These are phyloP conservation scores for Ganoderma lingzhi DNA, from an alignment of 1,284 basidiomycete species.

Conservation along the genomic window DNA sequence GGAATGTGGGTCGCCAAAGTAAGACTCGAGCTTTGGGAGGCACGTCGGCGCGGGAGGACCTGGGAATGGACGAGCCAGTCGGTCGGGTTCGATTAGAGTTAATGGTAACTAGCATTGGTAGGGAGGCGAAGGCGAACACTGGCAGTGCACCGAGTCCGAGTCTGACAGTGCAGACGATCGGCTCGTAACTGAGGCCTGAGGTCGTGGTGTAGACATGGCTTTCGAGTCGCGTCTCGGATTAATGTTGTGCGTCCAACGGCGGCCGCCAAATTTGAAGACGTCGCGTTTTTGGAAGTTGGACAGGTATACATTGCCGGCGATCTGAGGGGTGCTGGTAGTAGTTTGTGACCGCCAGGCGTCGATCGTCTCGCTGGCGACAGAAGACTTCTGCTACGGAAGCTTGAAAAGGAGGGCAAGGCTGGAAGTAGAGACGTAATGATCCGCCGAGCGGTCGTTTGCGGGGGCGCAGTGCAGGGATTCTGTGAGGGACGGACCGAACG, in stretches of 20 bases:
- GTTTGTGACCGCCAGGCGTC: not conserved
- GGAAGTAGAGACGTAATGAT: not conserved
- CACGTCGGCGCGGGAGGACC: not conserved
- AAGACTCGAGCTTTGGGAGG: not conserved
- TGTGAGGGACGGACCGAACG: not conserved
- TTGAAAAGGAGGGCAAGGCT: not conserved
- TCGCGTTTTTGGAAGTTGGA: not conserved
- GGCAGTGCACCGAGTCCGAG: not conserved
- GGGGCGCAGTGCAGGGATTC: not conserved
- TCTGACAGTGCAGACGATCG: too few relatives aligned
- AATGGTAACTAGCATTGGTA: too few relatives aligned
- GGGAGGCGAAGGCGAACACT: not conserved
- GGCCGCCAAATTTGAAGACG: not conserved
- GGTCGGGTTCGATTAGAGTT: not conserved
- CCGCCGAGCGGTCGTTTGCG: not conserved
- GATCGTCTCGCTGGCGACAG: slow-evolving; percentile 3
- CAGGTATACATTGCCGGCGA: not conserved
- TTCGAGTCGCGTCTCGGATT: too few relatives aligned
- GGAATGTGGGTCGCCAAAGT: not conserved
- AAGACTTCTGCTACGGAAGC: not conserved
- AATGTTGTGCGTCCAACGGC: too few relatives aligned
- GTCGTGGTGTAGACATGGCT: too few relatives aligned
- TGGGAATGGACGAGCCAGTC: not conserved
- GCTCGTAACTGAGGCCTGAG: too few relatives aligned
- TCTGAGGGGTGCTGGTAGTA: not conserved